Base-by-base conservation (phyloP, 495 filamentous ascomycete species). In the Pseudoneurospora amorphoporcata region DNA sequence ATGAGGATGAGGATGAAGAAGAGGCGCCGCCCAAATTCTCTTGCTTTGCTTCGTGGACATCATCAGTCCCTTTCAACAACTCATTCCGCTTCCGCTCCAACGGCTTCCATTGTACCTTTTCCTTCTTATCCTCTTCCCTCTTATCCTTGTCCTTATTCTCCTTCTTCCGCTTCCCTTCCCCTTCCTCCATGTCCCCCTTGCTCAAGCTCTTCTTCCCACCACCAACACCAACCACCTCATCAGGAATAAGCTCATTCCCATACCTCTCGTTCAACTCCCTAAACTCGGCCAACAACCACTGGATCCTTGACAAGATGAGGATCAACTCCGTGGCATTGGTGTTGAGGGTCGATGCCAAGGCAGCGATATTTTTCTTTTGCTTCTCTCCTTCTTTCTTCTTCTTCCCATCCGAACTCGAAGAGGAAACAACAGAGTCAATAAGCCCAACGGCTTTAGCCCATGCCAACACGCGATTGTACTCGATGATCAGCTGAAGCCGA, bases 391-490 rank as follows among this genome's bases (percentile, higher is more conserved):
- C 39, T 5, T 40, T 7, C 10, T 40, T 40, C 39, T 40, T 40
- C 39, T 23, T 23, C 23, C 23, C 23, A 23, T 23, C 23, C 23
- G 23, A 23, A 23, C 1, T 23, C 1, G 23, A 23, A 37, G 35
- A 5, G 35, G 35, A 5, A 37, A n/a, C n/a, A 37, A 37, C 35
- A 37, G 35, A 37, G 5, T 37, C 35, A 37, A 37, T 37, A 37
- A 39, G 71, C 0, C 79, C 79, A 4, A 73, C 79, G 10, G 79
- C 79, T 42, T 81, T 79, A 4, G 78, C 79, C 75, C 75, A 81
- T 23, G 79, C 79, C 1, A 81, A 70, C 3, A 81, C 77, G 0
- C 79, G 76, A 69, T 81, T 79, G 72, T 81, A 81, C 47, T 81
- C 79, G 40, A 81, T 81, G 39, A 81, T 75, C 17, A 81, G 77